Conservation (phyloP, 2,329 filamentous ascomycete genomes). For the Pyricularia sp. region DNA sequence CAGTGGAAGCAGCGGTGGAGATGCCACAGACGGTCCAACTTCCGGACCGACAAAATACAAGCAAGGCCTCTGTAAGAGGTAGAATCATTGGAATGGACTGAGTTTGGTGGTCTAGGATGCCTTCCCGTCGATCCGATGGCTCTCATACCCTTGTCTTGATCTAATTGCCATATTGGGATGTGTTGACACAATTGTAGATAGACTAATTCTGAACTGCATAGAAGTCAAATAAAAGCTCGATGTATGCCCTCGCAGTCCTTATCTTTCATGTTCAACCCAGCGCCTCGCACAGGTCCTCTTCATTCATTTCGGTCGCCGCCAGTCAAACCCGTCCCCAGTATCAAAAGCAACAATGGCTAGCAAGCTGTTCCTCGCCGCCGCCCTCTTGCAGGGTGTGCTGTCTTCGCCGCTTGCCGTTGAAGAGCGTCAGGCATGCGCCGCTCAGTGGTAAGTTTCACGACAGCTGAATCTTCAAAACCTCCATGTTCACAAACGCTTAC, state of each 20-base stretch:
- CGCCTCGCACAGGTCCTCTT: not conserved
- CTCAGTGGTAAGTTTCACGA: not conserved
- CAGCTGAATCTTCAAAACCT: no score
- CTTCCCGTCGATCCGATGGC: not conserved
- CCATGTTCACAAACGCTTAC: not conserved
- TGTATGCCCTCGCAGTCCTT: no score
- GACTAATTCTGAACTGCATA: not conserved
- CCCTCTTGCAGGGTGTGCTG: constrained; percentile 3
- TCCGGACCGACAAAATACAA: not conserved
- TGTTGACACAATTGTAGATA: not conserved
- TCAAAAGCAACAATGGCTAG: not conserved
- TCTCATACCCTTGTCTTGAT: not conserved
- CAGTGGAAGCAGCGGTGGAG: not conserved
- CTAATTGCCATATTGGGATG: not conserved
- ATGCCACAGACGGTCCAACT: not conserved
- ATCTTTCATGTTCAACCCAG: not conserved
- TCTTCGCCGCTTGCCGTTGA: constrained; percentile 1
- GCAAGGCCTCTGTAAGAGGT: not conserved
- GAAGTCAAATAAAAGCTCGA: not conserved
- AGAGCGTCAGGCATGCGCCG: constrained; percentile 1
- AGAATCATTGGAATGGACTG: not conserved
- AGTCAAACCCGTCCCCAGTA: not conserved
- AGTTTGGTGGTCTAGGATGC: not conserved
- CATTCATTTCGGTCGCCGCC: not conserved
- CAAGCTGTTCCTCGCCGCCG: constrained; percentile 4